Conservation (phyloP, 805 yeast genomes). For the Priceomyces castillae region DNA sequence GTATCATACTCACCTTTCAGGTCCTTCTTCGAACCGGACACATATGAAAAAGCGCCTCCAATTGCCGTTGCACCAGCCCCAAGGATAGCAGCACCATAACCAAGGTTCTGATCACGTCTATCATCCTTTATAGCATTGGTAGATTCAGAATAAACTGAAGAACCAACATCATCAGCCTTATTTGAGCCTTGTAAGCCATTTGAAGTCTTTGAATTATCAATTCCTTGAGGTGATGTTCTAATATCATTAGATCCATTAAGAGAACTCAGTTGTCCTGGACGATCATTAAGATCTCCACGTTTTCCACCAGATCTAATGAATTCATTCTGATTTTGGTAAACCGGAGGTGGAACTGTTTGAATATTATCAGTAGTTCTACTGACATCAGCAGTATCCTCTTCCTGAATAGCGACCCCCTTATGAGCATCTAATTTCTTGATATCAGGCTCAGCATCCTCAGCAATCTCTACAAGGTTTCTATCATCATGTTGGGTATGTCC, state of each 20-base stretch:
- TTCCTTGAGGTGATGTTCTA: too few relatives aligned
- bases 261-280: conserved; percentile 1
- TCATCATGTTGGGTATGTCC: conserved; percentile 18
- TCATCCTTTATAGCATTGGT: conserved; percentile 4
- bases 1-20: conserved; percentile 6
- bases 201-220: neutral
- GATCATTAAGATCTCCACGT: conserved; percentile 9
- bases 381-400: neutral
- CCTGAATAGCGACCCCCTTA: conserved; percentile 6
- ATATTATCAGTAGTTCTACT: conserved; percentile 10
- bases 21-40: conserved; percentile 1
- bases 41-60: conserved; percentile 6
- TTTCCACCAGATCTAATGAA: conserved; percentile 16
- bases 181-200: neutral
- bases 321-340: conserved; percentile 10
- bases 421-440: conserved; percentile 15
- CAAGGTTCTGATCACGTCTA: neutral
- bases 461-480: conserved; percentile 26
- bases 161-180: neutral
- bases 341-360: conserved; percentile 12
- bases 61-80: conserved; percentile 3
- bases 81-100: conserved; percentile 2
- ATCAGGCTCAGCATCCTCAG: conserved; percentile 18
- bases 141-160: conserved; percentile 5
- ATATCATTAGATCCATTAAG: neutral